Evolutionary conservation across 352 stramenopile genomes (phyloP).

Genomic region (Phytophthora foliorum): DNA sequence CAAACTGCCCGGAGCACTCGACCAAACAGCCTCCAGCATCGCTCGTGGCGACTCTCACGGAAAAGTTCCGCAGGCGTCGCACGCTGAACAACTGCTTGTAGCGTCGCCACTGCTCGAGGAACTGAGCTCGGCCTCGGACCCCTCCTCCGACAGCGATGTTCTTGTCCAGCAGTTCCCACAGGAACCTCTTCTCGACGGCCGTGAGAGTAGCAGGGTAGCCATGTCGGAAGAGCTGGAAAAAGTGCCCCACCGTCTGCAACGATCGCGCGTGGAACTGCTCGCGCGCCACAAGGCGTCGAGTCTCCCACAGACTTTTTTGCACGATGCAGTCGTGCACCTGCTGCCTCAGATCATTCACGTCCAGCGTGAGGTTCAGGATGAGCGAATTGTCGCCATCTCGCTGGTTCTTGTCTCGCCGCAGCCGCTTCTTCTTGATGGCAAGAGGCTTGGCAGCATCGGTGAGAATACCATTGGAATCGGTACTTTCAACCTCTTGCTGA

Average conservation of each 20-base stretch:
- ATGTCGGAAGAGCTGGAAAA: conserved; percentile 47
- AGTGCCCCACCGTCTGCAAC: conserved; percentile 33
- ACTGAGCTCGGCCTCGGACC: conserved; percentile 22
- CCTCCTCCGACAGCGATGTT: conserved; percentile 33
- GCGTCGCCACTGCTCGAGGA: conserved; percentile 56
- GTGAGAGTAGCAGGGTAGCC: conserved; percentile 23
- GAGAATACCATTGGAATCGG: background rate
- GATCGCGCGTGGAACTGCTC: conserved; percentile 41
- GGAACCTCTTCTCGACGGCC: conserved; percentile 25
- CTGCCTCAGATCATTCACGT: conserved; percentile 35
- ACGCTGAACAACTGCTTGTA: conserved; percentile 57
- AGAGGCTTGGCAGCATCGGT: background rate
- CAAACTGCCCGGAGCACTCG: conserved; percentile 39
- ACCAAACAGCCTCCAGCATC: conserved; percentile 36
- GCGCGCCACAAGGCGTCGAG: conserved; percentile 31
- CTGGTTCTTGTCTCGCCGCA: conserved; percentile 18
- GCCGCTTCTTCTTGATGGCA: conserved; percentile 10
- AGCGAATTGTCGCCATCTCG: conserved; percentile 23
- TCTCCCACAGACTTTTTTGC: conserved; percentile 31
- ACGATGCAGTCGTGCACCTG: conserved; percentile 40
- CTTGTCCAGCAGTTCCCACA: conserved; percentile 28
- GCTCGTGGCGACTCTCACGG: conserved; percentile 32
- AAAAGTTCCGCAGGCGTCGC: conserved; percentile 26
- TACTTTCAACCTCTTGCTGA: conserved; percentile 4
- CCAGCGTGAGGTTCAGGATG: conserved; percentile 30